A percentile compares a stretch with the other conserved stretches of the same genome.
phyloP scores from a whole-genome alignment of 192 early-diverging fungal species.

The Coemansia sp. region DNA sequence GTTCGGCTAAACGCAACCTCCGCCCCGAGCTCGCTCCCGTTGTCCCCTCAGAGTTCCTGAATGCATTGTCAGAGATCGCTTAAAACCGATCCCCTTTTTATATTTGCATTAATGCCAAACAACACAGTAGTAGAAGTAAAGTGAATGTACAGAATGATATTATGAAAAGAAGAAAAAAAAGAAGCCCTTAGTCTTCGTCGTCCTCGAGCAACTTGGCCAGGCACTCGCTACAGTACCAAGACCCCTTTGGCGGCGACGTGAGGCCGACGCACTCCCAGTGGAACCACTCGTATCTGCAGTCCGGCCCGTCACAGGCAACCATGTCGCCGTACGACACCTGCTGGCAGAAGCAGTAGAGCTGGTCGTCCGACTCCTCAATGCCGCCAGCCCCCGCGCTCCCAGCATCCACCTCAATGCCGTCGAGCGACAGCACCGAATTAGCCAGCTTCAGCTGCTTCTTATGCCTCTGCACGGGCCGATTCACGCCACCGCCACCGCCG shows the following conservation, averaged over 20 bases:
- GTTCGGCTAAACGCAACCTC: background rate
- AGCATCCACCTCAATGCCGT: conserved; percentile 41
- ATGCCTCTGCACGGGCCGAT: conserved; percentile 12
- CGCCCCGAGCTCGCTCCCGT: conserved; percentile 37
- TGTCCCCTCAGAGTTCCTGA: conserved; percentile 48
- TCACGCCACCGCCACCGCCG: background rate
- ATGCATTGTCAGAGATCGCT: conserved; percentile 23
- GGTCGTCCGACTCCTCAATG: conserved; percentile 55
- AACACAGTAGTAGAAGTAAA: background rate
- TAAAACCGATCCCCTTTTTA: conserved; percentile 1
- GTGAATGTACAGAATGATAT: background rate
- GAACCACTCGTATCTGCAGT: conserved; percentile 59
- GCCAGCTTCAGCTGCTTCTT: conserved; percentile 51
- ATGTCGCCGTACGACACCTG: conserved; percentile 59
- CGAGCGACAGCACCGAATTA: conserved; percentile 36
- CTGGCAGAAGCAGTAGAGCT: conserved; percentile 56
- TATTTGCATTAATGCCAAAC: background rate
- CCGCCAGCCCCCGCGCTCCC: conserved; percentile 16
- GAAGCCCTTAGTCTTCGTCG: conserved; percentile 14
- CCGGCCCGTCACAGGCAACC: conserved; percentile 54
- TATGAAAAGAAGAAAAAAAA: conserved; percentile 2
- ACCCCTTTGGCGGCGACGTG: conserved; percentile 52
- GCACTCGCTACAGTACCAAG: conserved; percentile 59
- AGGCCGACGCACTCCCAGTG: conserved; percentile 61
- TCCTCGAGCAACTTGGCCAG: conserved; percentile 44